These are phyloP conservation scores for Prunus padus DNA, from an alignment of 306 rosid species.

Conservation along the genomic window DNA sequence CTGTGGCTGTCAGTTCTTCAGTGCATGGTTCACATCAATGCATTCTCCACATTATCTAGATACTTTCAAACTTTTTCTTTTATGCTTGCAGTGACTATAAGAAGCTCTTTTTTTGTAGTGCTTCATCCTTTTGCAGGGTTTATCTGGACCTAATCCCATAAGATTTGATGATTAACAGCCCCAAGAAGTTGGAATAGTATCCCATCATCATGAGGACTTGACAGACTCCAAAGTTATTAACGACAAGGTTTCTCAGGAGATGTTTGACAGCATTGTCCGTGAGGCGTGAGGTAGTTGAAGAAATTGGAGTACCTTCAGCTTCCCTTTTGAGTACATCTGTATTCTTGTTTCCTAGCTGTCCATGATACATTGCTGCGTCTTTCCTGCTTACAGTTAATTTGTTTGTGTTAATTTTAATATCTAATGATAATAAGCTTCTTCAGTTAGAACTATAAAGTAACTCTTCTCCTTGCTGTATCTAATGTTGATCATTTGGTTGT, in stretches of 20 bases:
- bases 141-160: constrained; percentile 18
- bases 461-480: constrained; percentile 15
- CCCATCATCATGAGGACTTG: constrained; percentile 49
- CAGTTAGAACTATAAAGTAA: not conserved
- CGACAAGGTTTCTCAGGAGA: constrained; percentile 59
- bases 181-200: constrained; percentile 63
- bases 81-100: not conserved
- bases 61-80: not conserved
- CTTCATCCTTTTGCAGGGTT: constrained; percentile 14
- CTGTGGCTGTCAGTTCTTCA: not conserved
- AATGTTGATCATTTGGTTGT: constrained; percentile 30
- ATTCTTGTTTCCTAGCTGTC: not conserved
- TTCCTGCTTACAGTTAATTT: not conserved
- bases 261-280: constrained; percentile 87
- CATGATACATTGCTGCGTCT: not conserved
- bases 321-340: constrained; percentile 65
- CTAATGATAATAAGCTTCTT: not conserved
- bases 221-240: constrained; percentile 38
- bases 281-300: constrained; percentile 98
- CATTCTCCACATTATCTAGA: not conserved
- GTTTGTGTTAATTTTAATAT: not conserved
- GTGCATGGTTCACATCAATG: not conserved
- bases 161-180: constrained; percentile 61
- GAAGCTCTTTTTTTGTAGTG: not conserved
- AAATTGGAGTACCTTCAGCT: constrained; percentile 81